Evolutionary conservation across 148 eudicot genomes (phyloP), one percentile per base, ranked within the genome.

Genomic region (Camellia sinensis): DNA sequence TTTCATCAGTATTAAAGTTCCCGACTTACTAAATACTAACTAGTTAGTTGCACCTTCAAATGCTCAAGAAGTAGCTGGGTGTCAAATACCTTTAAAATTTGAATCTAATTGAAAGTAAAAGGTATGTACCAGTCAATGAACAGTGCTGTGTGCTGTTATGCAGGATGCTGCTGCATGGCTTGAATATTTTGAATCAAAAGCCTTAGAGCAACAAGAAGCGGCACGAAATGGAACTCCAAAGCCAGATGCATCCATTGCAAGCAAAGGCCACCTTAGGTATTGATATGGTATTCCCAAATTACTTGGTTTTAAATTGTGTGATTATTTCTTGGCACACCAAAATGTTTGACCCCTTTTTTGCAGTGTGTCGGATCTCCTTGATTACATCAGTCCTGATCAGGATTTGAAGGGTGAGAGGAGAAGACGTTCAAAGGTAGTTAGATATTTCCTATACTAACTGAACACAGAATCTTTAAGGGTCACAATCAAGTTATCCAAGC

Each of bases 131-230:
- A 61, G 65, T 79, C 8, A 53, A 56, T 71, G 6, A 62, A 48
- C 69, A 71, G 11, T 53, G 70, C 15, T 44, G 12, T 43, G 8
- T 65, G n/a, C 21, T 54, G 64, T 21, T 54, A 53, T 82, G 80
- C 93, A 97, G 99, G 99, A 97, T 87, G 98, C 99, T 70, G 99
- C 98, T 80, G 99, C 99, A 59, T 97, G 99, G 99, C 95, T 96
- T 22, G 98, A 96, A 82, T 96, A 96, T 85, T 96, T 96, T 79
- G 98, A 96, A 84, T 92, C 99, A 71, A 96, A 93, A 85, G 99
- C 94, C 40, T 80, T 96, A 74, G 99, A 96, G 85, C 99, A 96
- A 91, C 98, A 96, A 90, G 99, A 96, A 87, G 87, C 92, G 40
- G 94, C 97, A 71, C 85, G 98, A 76, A 93, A 89, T 41, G 98